phyloP scores from a whole-genome alignment of 345 rosid genomes.

The Citrus australasica region DNA sequence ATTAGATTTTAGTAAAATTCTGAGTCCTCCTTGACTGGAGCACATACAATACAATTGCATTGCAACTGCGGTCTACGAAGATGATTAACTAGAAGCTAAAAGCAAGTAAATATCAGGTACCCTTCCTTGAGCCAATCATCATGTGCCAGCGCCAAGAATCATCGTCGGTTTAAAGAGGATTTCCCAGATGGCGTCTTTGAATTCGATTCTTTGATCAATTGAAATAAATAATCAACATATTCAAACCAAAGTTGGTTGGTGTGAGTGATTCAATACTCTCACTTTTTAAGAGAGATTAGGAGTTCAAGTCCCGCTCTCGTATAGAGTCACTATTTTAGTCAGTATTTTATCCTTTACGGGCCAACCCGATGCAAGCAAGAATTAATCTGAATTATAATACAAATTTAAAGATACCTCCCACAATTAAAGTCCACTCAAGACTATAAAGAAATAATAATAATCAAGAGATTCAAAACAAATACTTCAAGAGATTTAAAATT shows the following conservation, averaged over 20 bases:
- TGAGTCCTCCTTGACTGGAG: too few relatives aligned
- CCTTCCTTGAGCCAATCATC: background rate
- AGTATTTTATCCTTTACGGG: fast-evolving
- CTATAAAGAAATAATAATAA: too few relatives aligned
- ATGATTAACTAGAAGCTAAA: too few relatives aligned
- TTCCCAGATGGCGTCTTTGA: background rate
- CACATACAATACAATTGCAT: too few relatives aligned
- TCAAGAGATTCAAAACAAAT: too few relatives aligned
- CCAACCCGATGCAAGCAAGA: fast-evolving
- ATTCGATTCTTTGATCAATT: background rate
- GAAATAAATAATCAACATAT: too few relatives aligned
- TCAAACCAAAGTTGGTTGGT: too few relatives aligned
- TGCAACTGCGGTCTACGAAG: too few relatives aligned
- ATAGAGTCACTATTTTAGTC: fast-evolving
- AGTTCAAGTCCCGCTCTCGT: too few relatives aligned
- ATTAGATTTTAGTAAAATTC: too few relatives aligned
- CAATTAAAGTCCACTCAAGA: fast-evolving
- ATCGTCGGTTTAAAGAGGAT: background rate
- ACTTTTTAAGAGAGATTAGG: fast-evolving
- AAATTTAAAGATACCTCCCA: fast-evolving
- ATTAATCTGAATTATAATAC: too few relatives aligned
- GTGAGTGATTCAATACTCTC: fast-evolving
- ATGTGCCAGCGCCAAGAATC: background rate
- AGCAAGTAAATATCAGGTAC: background rate
- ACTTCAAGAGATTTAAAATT: too few relatives aligned